phyloP scores from a whole-genome alignment of 2,329 filamentous ascomycete genomes.

The Phoma herbarum region DNA sequence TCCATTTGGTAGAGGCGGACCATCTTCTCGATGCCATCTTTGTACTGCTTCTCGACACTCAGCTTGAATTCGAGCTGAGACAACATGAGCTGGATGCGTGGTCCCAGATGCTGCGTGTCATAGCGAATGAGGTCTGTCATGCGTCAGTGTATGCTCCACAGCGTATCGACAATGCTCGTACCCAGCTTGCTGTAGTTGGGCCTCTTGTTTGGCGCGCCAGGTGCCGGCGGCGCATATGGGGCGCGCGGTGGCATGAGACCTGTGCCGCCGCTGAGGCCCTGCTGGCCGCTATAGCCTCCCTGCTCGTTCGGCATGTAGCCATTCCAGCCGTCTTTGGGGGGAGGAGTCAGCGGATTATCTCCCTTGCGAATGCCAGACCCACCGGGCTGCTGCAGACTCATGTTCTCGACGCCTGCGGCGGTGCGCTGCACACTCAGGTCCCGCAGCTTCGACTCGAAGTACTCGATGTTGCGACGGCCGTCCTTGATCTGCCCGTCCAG shows the following conservation, averaged over 20 bases:
- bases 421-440: conserved; percentile 86
- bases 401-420: conserved; percentile 70
- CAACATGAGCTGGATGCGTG: conserved; percentile 98
- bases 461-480: conserved; percentile 90
- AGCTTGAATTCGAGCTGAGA: conserved; percentile 99
- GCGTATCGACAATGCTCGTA: conserved; percentile 55
- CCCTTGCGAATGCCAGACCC: conserved; percentile 50
- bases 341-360: conserved; percentile 61
- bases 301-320: conserved; percentile 63
- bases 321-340: conserved; percentile 73
- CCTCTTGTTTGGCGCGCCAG: conserved; percentile 72
- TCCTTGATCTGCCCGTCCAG: conserved; percentile 95
- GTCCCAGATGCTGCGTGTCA: conserved; percentile 92
- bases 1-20: conserved; percentile 97
- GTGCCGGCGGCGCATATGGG: conserved; percentile 78
- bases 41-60: conserved; percentile 98
- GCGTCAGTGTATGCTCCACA: conserved; percentile 31
- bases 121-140: conserved; percentile 92
- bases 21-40: conserved; percentile 99
- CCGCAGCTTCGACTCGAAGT: conserved; percentile 90
- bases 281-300: conserved; percentile 68
- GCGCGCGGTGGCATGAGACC: conserved; percentile 83
- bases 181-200: conserved; percentile 95
- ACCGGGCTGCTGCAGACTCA: conserved; percentile 66
- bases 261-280: conserved; percentile 66